Base-by-base conservation (phyloP, 345 rosid species). In the Cardiospermum halicacabum region DNA sequence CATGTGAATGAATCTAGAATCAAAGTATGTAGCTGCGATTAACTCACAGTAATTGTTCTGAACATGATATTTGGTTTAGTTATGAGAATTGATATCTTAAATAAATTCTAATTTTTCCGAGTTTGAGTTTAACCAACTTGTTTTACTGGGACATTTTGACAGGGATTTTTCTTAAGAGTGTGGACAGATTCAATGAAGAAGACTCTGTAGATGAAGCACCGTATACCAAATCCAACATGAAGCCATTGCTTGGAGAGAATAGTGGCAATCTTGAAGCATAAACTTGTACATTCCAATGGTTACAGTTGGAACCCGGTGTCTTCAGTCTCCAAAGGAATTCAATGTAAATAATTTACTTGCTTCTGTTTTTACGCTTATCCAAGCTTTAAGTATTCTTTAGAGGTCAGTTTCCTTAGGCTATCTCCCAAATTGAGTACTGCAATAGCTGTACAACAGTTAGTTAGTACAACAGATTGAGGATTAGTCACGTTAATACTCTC, bases 111-210 rank as follows among this genome's bases (percentile, higher is more conserved):
- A 11, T 22, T 1, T 31, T 62, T 56, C 60, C 57, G 30, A 11
- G 7, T 28, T 27, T 49, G 32, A 24, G 62, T 50, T 62, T 54
- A 15, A 24, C 30, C 18, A 66, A 30, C 18, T 61, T 50, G 27
- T 50, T 18, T 64, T 36, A 22, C 66, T 27, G 37, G 18, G 26
- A 49, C 53, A 32, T 15, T 63, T 55, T 74, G 28, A 62, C 84
- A 94, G 97, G 97, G 22, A 82, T 91, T 69, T 95, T 91, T 73
- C 64, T 91, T 66, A 78, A 72, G 28, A 80, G 86, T 40, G 88
- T 84, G 37, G 96, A 91, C 72, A 82, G 77, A 60, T 89, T 70
- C 62, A 45, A 84, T 21, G 96, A 91, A 72, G 85, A 67, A 72
- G 85, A 67, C 54, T 47, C 50, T 54, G 81, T 77, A 64, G 66